A percentile compares a stretch with the other conserved stretches of the same genome.
Conservation (phyloP, 2,329 filamentous ascomycete species). For the Fusarium nygamai region DNA sequence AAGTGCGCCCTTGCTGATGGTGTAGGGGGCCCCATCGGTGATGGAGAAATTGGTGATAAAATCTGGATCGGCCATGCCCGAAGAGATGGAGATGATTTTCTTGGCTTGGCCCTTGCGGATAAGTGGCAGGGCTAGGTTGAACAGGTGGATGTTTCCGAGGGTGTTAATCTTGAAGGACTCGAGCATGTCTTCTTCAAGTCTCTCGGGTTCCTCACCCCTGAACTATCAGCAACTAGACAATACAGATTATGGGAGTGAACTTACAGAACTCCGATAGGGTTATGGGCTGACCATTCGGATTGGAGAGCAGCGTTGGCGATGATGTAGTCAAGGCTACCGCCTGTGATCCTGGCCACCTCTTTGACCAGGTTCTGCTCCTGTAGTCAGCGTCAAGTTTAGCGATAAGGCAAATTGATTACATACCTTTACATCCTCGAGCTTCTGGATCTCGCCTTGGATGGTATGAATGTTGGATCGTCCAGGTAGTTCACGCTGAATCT, state of each 20-base stretch:
- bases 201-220: slow-evolving; percentile 23
- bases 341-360: slow-evolving; percentile 47
- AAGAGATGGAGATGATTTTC: slow-evolving; percentile 64
- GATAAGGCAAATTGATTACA: rapidly evolving
- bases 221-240: rapidly evolving
- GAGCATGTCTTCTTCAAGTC: slow-evolving; percentile 28
- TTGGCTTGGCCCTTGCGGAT: slow-evolving; percentile 61
- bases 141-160: slow-evolving; percentile 61
- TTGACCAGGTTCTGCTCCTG: slow-evolving; percentile 26
- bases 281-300: slow-evolving; percentile 39
- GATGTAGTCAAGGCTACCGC: slow-evolving; percentile 59
- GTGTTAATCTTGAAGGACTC: slow-evolving; percentile 58
- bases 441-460: slow-evolving; percentile 18
- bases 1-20: slow-evolving; percentile 61
- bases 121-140: slow-evolving; percentile 63
- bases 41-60: slow-evolving; percentile 52
- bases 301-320: slow-evolving; percentile 60
- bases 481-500: slow-evolving; percentile 46
- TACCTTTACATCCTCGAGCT: slow-evolving; percentile 17
- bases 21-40: slow-evolving; percentile 52
- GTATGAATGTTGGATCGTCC: slow-evolving; percentile 34
- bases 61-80: slow-evolving; percentile 59
- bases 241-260: neutral
- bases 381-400: rapidly evolving
- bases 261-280: slow-evolving; percentile 23